These are phyloP conservation scores for Tephrocybe sp. DNA, from an alignment of 768 basidiomycete genomes.

Conservation along the genomic window DNA sequence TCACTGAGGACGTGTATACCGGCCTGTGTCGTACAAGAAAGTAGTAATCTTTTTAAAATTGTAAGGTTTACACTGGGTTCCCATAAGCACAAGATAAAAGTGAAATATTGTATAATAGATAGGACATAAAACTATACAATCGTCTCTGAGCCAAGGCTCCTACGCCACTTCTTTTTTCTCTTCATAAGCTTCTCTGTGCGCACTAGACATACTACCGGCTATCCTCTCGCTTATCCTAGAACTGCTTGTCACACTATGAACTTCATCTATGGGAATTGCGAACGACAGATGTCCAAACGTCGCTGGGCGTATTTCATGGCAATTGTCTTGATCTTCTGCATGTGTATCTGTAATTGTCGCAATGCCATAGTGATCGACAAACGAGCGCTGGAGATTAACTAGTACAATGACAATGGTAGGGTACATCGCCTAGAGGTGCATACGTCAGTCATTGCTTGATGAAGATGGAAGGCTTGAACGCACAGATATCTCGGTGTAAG, in stretches of 20 bases:
- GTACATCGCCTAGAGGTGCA: not conserved
- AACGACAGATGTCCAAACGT: conserved; percentile 7
- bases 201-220: not conserved
- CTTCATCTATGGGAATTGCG: not conserved
- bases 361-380: not conserved
- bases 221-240: not conserved
- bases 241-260: not conserved
- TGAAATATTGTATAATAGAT: no score
- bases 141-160: no score
- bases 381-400: conserved; percentile 3
- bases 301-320: conserved; percentile 1
- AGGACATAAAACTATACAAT: no score
- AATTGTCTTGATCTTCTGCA: no score
- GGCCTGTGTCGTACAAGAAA: no score
- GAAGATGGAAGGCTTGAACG: not conserved
- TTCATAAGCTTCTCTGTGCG: not conserved
- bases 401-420: conserved; percentile 1
- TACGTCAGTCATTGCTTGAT: not conserved
- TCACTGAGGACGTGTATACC: no score
- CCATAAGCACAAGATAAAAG: no score
- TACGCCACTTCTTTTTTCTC: not conserved
- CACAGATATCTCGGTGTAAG: conserved; percentile 1
- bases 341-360: not conserved
- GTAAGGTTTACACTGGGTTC: no score
- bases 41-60: no score